Percentiles rank a stretch among this genome's conserved stretches.
Evolutionary conservation across 768 basidiomycete species (phyloP).

Genomic region (Chalciporus chontae): DNA sequence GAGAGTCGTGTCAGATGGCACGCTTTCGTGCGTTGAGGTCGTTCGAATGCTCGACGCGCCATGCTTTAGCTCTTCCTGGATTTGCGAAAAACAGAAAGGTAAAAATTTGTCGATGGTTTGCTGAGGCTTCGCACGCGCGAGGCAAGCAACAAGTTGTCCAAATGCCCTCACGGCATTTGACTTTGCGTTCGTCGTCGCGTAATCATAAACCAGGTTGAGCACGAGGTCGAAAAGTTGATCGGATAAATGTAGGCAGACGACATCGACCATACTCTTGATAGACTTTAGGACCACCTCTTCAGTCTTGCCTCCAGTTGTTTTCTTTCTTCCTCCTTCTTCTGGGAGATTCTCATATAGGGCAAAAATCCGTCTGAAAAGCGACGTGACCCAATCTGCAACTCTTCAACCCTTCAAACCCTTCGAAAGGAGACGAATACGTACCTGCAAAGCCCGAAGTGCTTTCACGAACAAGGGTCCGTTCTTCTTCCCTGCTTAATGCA

Average conservation of each 20-base stretch:
- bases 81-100: conserved; percentile 69
- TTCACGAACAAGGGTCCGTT: conserved; percentile 69
- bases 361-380: conserved; percentile 73
- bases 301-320: conserved; percentile 80
- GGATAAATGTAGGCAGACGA: conserved; percentile 68
- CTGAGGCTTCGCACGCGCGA: conserved; percentile 74
- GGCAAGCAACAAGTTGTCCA: conserved; percentile 80
- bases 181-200: conserved; percentile 85
- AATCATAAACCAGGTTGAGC: conserved; percentile 79
- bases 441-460: conserved; percentile 79
- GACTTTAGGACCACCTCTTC: conserved; percentile 74
- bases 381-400: conserved; percentile 69
- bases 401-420: not conserved
- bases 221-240: conserved; percentile 77
- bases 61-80: conserved; percentile 81
- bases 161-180: conserved; percentile 90
- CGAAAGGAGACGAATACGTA: conserved; percentile 27
- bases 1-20: conserved; percentile 82
- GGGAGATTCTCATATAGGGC: conserved; percentile 89
- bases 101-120: conserved; percentile 79
- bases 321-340: conserved; percentile 88
- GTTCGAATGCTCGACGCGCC: conserved; percentile 87
- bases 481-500: conserved; percentile 56
- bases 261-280: conserved; percentile 76
- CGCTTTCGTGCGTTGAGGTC: conserved; percentile 67